These are phyloP conservation scores for Metarhizium album DNA, from an alignment of 2,329 filamentous ascomycete genomes.

Conservation along the genomic window DNA sequence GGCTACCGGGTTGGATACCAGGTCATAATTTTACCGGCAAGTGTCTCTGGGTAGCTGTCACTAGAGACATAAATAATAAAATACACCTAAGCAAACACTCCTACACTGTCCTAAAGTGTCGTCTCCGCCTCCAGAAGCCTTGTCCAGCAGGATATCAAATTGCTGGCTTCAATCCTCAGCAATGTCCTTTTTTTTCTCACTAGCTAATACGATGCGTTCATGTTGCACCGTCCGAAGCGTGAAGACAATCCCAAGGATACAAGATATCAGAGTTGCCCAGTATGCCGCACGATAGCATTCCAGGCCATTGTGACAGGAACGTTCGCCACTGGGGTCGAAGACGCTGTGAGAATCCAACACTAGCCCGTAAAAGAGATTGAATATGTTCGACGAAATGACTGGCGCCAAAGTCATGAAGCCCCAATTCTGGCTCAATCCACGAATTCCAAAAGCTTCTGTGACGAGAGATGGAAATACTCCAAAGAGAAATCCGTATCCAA, in stretches of 20 bases:
- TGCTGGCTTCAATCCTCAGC: neutral
- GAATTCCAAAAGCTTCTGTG: constrained; percentile 83
- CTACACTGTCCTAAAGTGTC: neutral
- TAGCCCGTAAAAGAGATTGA: constrained; percentile 81
- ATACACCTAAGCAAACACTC: neutral
- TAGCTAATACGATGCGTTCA: constrained; percentile 33
- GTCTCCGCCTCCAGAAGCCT: neutral
- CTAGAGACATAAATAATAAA: neutral
- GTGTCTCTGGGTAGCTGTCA: neutral
- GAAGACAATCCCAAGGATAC: constrained; percentile 55
- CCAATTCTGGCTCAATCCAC: constrained; percentile 90
- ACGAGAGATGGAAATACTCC: constrained; percentile 86
- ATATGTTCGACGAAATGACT: constrained; percentile 78
- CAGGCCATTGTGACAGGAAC: constrained; percentile 66
- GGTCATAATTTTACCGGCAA: neutral
- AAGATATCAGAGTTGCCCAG: constrained; percentile 63
- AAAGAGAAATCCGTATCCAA: constrained; percentile 89
- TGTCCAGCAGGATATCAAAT: neutral
- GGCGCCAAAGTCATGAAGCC: constrained; percentile 87
- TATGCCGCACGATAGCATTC: constrained; percentile 77
- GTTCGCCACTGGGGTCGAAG: constrained; percentile 55
- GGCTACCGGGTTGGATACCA: neutral
- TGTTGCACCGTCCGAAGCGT: constrained; percentile 61
- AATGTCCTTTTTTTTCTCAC: constrained; percentile 25
- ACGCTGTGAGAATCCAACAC: constrained; percentile 75